These are phyloP conservation scores for Alternaria panax DNA, from an alignment of 2,329 filamentous ascomycete species.

Conservation along the genomic window DNA sequence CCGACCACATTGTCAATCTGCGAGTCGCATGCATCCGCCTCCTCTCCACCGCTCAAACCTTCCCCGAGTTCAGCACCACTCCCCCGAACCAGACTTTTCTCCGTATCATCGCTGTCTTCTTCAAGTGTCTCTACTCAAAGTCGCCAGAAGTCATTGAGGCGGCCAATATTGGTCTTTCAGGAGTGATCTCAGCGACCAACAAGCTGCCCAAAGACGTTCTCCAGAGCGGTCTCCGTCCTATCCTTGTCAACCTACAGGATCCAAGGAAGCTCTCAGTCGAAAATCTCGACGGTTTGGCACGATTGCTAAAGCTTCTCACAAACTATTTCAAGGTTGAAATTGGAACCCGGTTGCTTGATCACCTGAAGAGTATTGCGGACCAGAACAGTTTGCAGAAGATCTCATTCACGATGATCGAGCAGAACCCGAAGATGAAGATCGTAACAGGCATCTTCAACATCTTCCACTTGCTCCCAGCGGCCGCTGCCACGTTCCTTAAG, in stretches of 20 bases:
- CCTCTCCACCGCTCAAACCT: constrained; percentile 89
- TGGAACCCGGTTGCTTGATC: constrained; percentile 87
- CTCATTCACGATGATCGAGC: constrained; percentile 93
- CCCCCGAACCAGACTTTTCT: constrained; percentile 68
- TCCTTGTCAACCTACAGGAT: constrained; percentile 96
- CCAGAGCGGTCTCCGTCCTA: constrained; percentile 90
- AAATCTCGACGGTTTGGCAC: constrained; percentile 88
- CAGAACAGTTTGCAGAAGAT: constrained; percentile 81
- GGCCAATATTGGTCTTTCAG: constrained; percentile 87
- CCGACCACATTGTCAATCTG: constrained; percentile 89
- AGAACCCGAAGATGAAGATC: constrained; percentile 90
- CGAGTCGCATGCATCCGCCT: constrained; percentile 93
- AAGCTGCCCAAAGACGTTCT: constrained; percentile 95
- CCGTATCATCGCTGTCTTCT: constrained; percentile 89
- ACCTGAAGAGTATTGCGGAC: constrained; percentile 90
- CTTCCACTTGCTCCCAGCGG: constrained; percentile 91
- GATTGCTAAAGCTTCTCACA: constrained; percentile 87
- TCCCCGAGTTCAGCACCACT: constrained; percentile 86
- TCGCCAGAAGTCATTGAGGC: constrained; percentile 92
- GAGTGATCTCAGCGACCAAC: constrained; percentile 84
- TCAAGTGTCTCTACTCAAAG: constrained; percentile 95
- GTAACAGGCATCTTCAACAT: constrained; percentile 95
- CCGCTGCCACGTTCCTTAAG: constrained; percentile 90
- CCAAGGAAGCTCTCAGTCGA: constrained; percentile 87
- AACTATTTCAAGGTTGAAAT: constrained; percentile 99